phyloP scores from a whole-genome alignment of 164 flowering plant genomes.

The Vitis rotundifolia region DNA sequence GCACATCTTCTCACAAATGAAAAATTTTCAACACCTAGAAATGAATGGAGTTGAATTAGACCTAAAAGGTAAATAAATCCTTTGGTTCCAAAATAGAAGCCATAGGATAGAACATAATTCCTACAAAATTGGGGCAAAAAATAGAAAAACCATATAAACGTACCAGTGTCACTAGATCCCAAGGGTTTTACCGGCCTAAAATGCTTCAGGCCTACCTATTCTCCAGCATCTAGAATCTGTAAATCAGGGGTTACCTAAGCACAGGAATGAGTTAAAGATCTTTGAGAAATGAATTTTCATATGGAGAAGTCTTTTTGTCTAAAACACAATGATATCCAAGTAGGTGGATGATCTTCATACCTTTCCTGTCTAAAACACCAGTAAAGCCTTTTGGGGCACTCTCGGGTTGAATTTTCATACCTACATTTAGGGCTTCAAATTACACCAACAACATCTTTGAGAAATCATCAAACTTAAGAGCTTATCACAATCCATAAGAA shows the following conservation, averaged over 20 bases:
- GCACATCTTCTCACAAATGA: too few relatives aligned
- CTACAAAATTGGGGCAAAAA: background rate
- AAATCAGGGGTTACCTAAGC: constrained; percentile 4
- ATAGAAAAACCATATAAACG: constrained; percentile 40
- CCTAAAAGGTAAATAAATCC: background rate
- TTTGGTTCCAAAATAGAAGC: background rate
- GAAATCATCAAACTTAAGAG: too few relatives aligned
- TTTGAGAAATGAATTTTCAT: too few relatives aligned
- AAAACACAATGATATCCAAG: background rate
- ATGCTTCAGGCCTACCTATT: constrained; percentile 77
- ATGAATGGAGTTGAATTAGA: background rate
- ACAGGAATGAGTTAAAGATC: background rate
- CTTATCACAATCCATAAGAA: too few relatives aligned
- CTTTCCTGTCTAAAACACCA: too few relatives aligned
- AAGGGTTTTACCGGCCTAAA: constrained; percentile 86
- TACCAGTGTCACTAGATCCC: constrained; percentile 98
- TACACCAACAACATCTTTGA: too few relatives aligned
- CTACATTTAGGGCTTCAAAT: too few relatives aligned
- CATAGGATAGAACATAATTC: background rate
- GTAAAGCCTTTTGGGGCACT: too few relatives aligned
- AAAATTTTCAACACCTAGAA: too few relatives aligned
- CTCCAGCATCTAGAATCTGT: constrained; percentile 79
- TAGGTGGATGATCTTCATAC: too few relatives aligned
- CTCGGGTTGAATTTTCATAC: too few relatives aligned
- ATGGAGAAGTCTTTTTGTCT: too few relatives aligned